A percentile compares a stretch with the other conserved stretches of the same genome.
These are phyloP conservation scores for Aspergillus coremiiformis DNA, from an alignment of 495 filamentous ascomycete species.

Conservation along the genomic window DNA sequence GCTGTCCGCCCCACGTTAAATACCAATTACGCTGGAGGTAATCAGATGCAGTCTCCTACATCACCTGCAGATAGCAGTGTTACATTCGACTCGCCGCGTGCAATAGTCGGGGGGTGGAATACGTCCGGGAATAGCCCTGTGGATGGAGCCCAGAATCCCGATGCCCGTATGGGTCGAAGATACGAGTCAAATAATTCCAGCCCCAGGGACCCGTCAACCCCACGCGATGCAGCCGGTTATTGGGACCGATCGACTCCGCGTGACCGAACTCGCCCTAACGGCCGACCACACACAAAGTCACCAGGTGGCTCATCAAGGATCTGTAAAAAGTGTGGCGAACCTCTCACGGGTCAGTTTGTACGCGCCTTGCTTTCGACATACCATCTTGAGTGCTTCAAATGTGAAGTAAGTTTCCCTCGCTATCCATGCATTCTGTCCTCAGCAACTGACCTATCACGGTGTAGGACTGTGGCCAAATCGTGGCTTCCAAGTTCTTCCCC, in stretches of 20 bases:
- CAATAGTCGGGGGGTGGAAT: constrained; percentile 27
- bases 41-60: constrained; percentile 36
- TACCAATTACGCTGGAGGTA: constrained; percentile 32
- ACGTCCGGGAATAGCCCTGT: constrained; percentile 18
- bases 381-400: constrained; percentile 97
- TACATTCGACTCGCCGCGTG: constrained; percentile 39
- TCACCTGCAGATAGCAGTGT: constrained; percentile 39
- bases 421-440: background rate
- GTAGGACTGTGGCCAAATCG: constrained; percentile 95
- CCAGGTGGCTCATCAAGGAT: constrained; percentile 42
- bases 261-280: constrained; percentile 40
- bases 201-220: constrained; percentile 18
- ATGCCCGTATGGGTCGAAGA: constrained; percentile 27
- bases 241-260: constrained; percentile 33
- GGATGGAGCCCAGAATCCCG: constrained; percentile 23
- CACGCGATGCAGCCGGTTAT: constrained; percentile 27
- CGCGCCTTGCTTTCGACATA: constrained; percentile 86
- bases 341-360: constrained; percentile 91
- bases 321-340: constrained; percentile 83
- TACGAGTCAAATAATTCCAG: constrained; percentile 22
- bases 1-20: constrained; percentile 36
- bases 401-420: constrained; percentile 60
- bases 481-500: constrained; percentile 98
- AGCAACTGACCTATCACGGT: background rate
- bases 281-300: constrained; percentile 36